Base-by-base conservation (phyloP, 225 moss, liverwort and hornwort species). In the Marchantia paleacea region DNA sequence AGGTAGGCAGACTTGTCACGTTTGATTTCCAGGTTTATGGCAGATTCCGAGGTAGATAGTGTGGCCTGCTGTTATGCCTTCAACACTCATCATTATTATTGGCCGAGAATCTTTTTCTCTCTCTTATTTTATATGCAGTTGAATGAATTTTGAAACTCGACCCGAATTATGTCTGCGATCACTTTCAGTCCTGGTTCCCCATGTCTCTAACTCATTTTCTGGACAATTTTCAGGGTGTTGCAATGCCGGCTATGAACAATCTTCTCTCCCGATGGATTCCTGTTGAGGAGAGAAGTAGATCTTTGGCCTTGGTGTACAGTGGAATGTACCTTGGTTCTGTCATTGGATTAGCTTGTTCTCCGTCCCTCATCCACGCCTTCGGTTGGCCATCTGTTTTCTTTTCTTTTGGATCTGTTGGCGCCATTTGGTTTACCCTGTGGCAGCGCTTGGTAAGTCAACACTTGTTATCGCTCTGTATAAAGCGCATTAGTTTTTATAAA, bases 241-340 rank as follows among this genome's bases (percentile, higher is more conserved):
- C 99, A 24, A 99, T 99, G 99, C 99, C 99, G 8, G 99, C 99
- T 57, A 99, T 99, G 99, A 99, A 99, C 85, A 99, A 99, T 82
- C 61, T 99, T 77, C 92, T 99, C 3, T 95, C 95, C 49, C 86
- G 87, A 57, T 99, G 99, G 99, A 92, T 99, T 81, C 99, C 99
- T 15, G 76, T 99, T 22, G 52, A 82, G 57, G 99, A 99, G 86
- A 88, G 99, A 82, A 99, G 99, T 83, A 82, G 99, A 70, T 94
- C 99, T 12, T 80, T 95, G 81, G 94, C 99, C n/a, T 82, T 99
- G 69, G 99, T 99, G 64, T 99, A 99, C 58, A 99, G 99, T 31
- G 99, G 99, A 61, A 99, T 99, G 99, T 99, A 99, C 78, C 83
- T 99, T 67, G 99, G 99, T 72, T 99, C 99, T 55, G 99, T 99